Conservation (phyloP, 1,284 basidiomycete species). For the Ceratobasidium sp. region DNA sequence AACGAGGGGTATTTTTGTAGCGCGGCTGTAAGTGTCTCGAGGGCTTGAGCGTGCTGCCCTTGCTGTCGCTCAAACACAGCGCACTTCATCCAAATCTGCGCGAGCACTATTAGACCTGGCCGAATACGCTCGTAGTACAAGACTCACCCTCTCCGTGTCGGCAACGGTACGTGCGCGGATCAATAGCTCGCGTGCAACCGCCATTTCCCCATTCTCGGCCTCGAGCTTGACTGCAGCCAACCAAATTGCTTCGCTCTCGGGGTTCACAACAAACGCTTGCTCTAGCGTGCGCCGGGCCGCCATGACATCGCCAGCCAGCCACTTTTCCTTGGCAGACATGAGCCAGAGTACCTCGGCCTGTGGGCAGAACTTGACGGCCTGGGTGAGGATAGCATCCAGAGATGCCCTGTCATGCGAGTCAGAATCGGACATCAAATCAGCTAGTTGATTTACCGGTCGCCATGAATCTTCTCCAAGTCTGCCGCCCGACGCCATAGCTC, state of each 20-base stretch:
- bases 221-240: slow-evolving; percentile 97
- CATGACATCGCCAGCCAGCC: slow-evolving; percentile 88
- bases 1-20: slow-evolving; percentile 86
- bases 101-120: slow-evolving; percentile 41
- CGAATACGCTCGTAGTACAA: slow-evolving; percentile 20
- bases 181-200: slow-evolving; percentile 87
- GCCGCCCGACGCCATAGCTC: slow-evolving; percentile 91
- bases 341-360: slow-evolving; percentile 97
- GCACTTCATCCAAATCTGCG: slow-evolving; percentile 98
- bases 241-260: slow-evolving; percentile 98
- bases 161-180: slow-evolving; percentile 91
- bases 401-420: slow-evolving; percentile 70
- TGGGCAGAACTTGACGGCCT: slow-evolving; percentile 90
- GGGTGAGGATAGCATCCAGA: slow-evolving; percentile 83
- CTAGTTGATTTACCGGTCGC: slow-evolving; percentile 69
- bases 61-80: slow-evolving; percentile 95
- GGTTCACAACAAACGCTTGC: slow-evolving; percentile 93
- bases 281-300: slow-evolving; percentile 90
- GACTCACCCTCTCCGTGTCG: slow-evolving; percentile 86
- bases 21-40: slow-evolving; percentile 81
- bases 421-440: slow-evolving; percentile 39
- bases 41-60: slow-evolving; percentile 78
- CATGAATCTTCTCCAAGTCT: slow-evolving; percentile 91
- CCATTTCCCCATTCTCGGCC: slow-evolving; percentile 91
- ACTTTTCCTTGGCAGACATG: slow-evolving; percentile 96